Conservation (phyloP, 306 rosid genomes). For the Ormosia emarginata region DNA sequence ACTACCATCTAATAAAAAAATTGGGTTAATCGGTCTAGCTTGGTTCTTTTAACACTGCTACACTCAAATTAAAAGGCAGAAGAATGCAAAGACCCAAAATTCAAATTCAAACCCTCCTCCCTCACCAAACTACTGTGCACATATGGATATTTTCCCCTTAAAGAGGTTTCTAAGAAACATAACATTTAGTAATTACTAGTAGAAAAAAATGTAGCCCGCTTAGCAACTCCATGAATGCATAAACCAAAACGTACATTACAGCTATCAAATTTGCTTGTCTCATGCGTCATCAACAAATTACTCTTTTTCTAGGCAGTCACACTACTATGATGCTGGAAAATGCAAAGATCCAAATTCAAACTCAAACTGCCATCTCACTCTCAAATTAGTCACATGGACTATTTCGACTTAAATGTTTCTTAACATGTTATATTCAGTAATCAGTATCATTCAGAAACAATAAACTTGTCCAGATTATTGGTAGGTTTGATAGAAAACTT, state of each 20-base stretch:
- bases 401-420: background rate
- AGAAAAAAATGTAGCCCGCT: background rate
- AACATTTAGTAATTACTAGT: background rate
- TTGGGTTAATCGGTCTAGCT: background rate
- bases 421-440: background rate
- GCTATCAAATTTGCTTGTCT: constrained; percentile 7
- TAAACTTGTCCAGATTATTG: background rate
- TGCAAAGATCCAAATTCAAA: constrained; percentile 7
- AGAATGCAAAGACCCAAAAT: background rate
- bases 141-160: background rate
- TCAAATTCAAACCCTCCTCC: background rate
- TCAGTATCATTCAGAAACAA: background rate
- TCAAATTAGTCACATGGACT: background rate
- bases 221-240: background rate
- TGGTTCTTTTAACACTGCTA: background rate
- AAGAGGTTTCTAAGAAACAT: background rate
- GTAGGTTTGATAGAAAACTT: constrained; percentile 39
- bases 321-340: background rate
- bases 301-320: background rate
- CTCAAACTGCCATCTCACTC: background rate
- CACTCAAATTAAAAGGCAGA: background rate
- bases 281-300: background rate
- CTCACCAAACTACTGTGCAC: background rate
- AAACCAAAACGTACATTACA: background rate
- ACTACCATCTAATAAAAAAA: background rate